Percentiles rank a stretch among this genome's conserved stretches.
Conservation (phyloP, 208 protist genomes). For the Trypanosomatidae sp. region DNA sequence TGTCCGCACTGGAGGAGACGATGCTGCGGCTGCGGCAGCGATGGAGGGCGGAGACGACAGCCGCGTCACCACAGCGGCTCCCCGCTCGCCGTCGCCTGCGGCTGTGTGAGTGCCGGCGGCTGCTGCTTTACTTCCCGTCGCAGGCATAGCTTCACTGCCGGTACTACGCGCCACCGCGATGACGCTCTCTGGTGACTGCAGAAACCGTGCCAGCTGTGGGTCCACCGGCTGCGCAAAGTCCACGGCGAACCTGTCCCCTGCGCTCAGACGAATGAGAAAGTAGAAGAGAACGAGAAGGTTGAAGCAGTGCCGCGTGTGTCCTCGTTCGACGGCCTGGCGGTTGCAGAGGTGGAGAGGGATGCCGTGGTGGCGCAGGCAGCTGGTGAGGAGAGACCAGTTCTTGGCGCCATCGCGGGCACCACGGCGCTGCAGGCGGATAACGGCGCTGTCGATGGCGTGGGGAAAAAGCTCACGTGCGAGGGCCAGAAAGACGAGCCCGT, state of each 20-base stretch:
- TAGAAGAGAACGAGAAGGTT: slow-evolving; percentile 76
- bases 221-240: slow-evolving; percentile 68
- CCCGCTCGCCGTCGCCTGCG: no score
- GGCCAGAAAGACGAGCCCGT: slow-evolving; percentile 58
- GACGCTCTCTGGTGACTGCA: slow-evolving; percentile 59
- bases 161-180: slow-evolving; percentile 24
- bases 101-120: no score
- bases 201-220: slow-evolving; percentile 46
- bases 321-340: slow-evolving; percentile 38
- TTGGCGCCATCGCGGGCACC: slow-evolving; percentile 29
- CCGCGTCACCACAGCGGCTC: no score
- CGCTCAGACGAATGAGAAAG: slow-evolving; percentile 48
- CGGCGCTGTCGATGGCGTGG: slow-evolving; percentile 12
- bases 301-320: slow-evolving; percentile 55
- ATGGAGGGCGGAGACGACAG: no score
- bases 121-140: not conserved
- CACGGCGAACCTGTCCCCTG: slow-evolving; percentile 44
- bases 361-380: slow-evolving; percentile 29
- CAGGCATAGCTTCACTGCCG: not conserved
- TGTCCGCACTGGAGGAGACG: no score
- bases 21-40: no score
- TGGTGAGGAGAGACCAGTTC: slow-evolving; percentile 57
- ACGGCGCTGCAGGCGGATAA: slow-evolving; percentile 35
- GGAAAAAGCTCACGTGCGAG: slow-evolving; percentile 39
- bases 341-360: slow-evolving; percentile 51